These are phyloP conservation scores for Entamoeba histolytica DNA, from an alignment of 208 protist genomes.

Conservation along the genomic window DNA sequence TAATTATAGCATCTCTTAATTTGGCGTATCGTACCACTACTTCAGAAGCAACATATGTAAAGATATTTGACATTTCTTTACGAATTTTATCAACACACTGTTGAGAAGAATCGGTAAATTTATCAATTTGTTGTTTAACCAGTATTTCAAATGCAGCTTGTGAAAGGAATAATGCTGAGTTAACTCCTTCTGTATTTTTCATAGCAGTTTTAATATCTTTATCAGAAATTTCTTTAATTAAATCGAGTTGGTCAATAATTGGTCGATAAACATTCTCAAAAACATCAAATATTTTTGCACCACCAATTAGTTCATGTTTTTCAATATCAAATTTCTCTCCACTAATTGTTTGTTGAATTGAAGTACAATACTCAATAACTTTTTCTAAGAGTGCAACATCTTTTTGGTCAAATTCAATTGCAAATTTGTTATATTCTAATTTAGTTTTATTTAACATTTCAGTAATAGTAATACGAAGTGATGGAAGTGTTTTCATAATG, in stretches of 20 bases:
- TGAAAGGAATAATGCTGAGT: background rate
- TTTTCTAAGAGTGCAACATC: background rate
- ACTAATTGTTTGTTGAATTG: background rate
- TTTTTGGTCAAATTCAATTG: background rate
- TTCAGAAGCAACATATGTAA: background rate
- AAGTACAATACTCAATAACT: background rate
- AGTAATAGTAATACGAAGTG: background rate
- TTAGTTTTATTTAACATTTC: background rate
- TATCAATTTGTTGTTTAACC: background rate
- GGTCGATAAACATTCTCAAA: background rate
- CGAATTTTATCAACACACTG: background rate
- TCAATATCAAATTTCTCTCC: background rate
- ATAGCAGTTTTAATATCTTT: slow-evolving; percentile 19
- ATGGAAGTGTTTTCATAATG: background rate
- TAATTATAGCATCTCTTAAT: background rate
- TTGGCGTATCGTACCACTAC: background rate
- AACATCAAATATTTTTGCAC: slow-evolving; percentile 21
- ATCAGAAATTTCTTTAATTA: background rate
- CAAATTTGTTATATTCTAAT: background rate
- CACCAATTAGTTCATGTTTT: slow-evolving; percentile 10
- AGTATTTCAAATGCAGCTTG: slow-evolving; percentile 19
- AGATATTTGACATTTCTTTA: background rate
- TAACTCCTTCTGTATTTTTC: slow-evolving; percentile 3
- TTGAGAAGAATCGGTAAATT: background rate
- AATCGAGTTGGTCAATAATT: background rate